Evolutionary conservation across 1,284 basidiomycete species (phyloP), one percentile per base, ranked within the genome.

Genomic region (Heliocybe sulcata): DNA sequence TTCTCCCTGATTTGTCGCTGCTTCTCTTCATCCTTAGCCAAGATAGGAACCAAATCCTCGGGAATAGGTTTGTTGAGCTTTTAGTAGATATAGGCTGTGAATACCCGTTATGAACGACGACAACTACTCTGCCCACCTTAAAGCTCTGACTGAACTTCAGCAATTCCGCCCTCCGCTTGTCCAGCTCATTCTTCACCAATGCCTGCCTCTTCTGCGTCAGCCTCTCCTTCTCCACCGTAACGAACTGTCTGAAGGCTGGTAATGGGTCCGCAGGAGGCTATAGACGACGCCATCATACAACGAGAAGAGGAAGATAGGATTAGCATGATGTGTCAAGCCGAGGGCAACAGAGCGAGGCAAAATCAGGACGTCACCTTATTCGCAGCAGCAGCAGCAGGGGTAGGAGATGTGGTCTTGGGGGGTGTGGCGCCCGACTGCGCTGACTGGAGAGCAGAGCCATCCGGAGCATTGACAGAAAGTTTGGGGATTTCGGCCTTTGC

Each of bases 11-110:
- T 94, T 54, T 77, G 80, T 60, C 83, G 83, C 65, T 94, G 92
- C 71, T 91, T 94, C 53, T 86, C 83, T 70, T 91, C 89, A 64
- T 95, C 91, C 72, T 96, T 96, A 47, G 92, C 84, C 35, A 97
- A 74, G 63, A 97, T 94, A 3, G 89, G 81, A n/a, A 97, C 87
- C 54, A 98, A 81, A 68, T 98, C 96, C 49, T 92, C 90, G 11
- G 94, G 95, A 60, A 98, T 92, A 8, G 94, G 92, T 66, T 94
- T 89, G 66, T 94, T 95, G 54, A 97, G 83, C 91, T 92, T 59
- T 22, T 27, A 8, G 20, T 12, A 26, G 20, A 4, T n/a, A n/a
- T 22, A 22, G 8, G 2, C 4, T 25, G 20, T 31, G 16, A 48
- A 20, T 11, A 49, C 23, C 14, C 27, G 20, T 22, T 27, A 35